These are phyloP conservation scores for Thraustotheca clavata DNA, from an alignment of 352 stramenopile genomes.

Conservation along the genomic window DNA sequence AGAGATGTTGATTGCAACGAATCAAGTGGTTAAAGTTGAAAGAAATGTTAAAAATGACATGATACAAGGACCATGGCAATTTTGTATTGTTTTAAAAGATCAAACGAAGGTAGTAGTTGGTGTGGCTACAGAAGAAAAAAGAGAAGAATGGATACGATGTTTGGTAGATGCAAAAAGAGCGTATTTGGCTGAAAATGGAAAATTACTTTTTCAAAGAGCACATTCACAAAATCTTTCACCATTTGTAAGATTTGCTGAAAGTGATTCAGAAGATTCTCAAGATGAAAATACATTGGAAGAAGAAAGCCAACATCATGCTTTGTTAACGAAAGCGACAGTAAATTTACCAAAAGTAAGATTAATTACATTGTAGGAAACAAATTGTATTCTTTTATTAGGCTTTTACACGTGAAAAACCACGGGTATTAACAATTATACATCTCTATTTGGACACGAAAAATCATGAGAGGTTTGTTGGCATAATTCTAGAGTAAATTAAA, in stretches of 20 bases:
- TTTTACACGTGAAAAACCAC: neutral
- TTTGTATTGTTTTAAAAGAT: too few species aligned
- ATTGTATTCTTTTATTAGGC: neutral
- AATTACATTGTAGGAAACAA: neutral
- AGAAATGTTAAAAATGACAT: too few species aligned
- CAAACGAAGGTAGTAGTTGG: neutral
- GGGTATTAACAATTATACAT: neutral
- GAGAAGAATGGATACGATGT: slow-evolving; percentile 14
- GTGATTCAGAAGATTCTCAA: neutral
- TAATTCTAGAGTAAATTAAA: neutral
- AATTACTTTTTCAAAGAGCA: slow-evolving; percentile 7
- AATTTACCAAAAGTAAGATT: neutral
- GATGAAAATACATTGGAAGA: neutral
- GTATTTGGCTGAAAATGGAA: slow-evolving; percentile 13
- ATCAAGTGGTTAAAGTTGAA: neutral
- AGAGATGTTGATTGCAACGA: neutral
- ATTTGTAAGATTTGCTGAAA: slow-evolving; percentile 14
- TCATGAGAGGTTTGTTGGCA: neutral
- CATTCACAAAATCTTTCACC: neutral
- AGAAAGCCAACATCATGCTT: neutral
- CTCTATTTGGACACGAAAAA: neutral
- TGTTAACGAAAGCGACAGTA: neutral
- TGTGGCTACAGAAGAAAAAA: neutral
- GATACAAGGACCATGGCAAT: too few species aligned
- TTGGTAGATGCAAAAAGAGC: slow-evolving; percentile 7